Evolutionary conservation across 2,329 filamentous ascomycete genomes (phyloP), one percentile per base, ranked within the genome.

Genomic region (Arthrobotrys sphaeroides): DNA sequence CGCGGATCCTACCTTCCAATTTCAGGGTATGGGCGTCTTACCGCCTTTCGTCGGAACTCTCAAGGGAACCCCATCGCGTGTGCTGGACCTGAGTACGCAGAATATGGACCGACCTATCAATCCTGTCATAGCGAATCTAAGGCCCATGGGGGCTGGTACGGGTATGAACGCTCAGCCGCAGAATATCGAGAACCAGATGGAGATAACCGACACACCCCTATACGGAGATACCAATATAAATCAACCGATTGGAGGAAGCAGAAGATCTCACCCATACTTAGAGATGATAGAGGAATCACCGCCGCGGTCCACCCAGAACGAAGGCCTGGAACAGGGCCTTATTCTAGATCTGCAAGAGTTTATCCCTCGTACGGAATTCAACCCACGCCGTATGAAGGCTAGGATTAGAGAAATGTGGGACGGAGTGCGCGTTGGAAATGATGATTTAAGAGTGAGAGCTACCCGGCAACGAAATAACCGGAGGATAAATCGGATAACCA

Each of bases 151-250:
- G 9, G 7, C 16, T 20, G n/a, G 16, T 22, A 45, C 22, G 3
- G 31, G 33, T 18, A 33, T 65, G 43, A 49, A 65, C 18, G 16
- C 42, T 1, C 31, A 42, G 13, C n/a, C 13, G 6, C 28, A 53
- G 5, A 26, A 22, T 28, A 20, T 13, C 7, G 9, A 9, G 5
- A 7, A 43, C 18, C 12, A n/a, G 0, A 65, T 65, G 60, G 13
- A 18, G 2, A 53, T 31, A 24, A 31, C 53, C 12, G 20, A 53
- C 24, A 6, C 53, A 0, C 60, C 60, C 0, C 9, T 65, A 3
- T 65, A 65, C 22, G 60, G 60, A 0, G 60, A 65, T 42, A 65
- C 60, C 0, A 38, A 45, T 16, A 51, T 16, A 3, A 36, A 31
- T 13, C 31, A 51, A 22, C 40, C 40, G 1, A 9, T 43, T 18